A percentile compares a stretch with the other conserved stretches of the same genome.
Conservation (phyloP, 2,329 filamentous ascomycete genomes). For the Fusarium subtropicale region DNA sequence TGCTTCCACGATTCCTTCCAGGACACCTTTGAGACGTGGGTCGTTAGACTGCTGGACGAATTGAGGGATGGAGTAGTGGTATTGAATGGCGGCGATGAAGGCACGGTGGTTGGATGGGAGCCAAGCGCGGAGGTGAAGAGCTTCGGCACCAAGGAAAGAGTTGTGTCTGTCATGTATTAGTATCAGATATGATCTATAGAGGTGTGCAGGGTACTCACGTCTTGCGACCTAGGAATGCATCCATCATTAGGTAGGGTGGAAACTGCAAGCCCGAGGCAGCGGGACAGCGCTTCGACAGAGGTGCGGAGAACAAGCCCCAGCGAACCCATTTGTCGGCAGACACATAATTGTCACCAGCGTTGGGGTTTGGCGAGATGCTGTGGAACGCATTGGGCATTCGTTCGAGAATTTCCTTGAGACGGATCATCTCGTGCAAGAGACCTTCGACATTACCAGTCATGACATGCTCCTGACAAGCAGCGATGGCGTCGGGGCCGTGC, state of each 20-base stretch:
- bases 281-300: constrained; percentile 62
- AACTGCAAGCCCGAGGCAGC: constrained; percentile 65
- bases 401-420: constrained; percentile 65
- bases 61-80: constrained; percentile 65
- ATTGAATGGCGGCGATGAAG: constrained; percentile 66
- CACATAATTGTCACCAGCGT: constrained; percentile 63
- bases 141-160: constrained; percentile 64
- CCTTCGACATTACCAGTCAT: constrained; percentile 65
- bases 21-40: constrained; percentile 61
- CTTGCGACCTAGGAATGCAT: constrained; percentile 64
- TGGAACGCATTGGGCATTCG: constrained; percentile 66
- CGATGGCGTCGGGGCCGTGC: constrained; percentile 63
- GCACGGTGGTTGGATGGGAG: constrained; percentile 65
- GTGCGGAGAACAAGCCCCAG: constrained; percentile 64
- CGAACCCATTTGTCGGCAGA: constrained; percentile 62
- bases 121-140: constrained; percentile 65
- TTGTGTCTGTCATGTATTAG: constrained; percentile 35
- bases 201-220: constrained; percentile 34
- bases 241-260: constrained; percentile 65
- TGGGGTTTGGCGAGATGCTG: constrained; percentile 65
- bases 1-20: constrained; percentile 66
- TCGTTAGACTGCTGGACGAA: constrained; percentile 64
- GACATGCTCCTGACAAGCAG: constrained; percentile 65
- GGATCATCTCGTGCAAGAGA: constrained; percentile 62
- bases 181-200: constrained; percentile 44